A percentile compares a stretch with the other conserved stretches of the same genome.
These are phyloP conservation scores for Marasmius tenuissimus DNA, from an alignment of 1,284 basidiomycete species.

Conservation along the genomic window DNA sequence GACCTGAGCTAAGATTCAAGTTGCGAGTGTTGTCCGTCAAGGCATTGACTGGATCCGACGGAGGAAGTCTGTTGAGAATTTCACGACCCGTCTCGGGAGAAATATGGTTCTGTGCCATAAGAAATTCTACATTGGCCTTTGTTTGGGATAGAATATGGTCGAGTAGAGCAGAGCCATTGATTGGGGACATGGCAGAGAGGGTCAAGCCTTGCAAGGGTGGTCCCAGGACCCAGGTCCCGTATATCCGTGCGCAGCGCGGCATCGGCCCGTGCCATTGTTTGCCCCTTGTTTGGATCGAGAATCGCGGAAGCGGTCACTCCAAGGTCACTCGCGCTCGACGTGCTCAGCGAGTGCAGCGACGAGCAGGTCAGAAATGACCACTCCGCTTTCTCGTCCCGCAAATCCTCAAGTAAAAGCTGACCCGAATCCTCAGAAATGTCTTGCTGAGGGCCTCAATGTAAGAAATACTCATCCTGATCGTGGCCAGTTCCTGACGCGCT, in stretches of 20 bases:
- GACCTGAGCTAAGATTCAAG: constrained; percentile 16
- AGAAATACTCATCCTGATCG: constrained; percentile 15
- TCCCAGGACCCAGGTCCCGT: background rate
- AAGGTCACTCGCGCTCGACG: background rate
- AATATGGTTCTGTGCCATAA: constrained; percentile 58
- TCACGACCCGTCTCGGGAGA: constrained; percentile 51
- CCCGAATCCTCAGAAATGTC: constrained; percentile 32
- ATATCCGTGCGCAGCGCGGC: background rate
- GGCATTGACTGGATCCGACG: constrained; percentile 17
- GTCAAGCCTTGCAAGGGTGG: background rate
- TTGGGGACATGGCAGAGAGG: background rate
- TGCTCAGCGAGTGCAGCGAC: background rate
- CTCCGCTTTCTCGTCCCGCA: constrained; percentile 32
- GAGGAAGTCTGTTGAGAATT: constrained; percentile 55
- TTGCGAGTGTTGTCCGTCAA: constrained; percentile 24
- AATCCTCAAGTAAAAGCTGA: constrained; percentile 36
- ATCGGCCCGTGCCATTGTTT: background rate
- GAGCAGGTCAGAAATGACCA: constrained; percentile 24
- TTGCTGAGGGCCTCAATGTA: constrained; percentile 43
- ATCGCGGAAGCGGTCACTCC: background rate
- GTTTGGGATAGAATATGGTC: constrained; percentile 67
- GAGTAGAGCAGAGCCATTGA: constrained; percentile 37
- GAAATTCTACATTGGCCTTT: constrained; percentile 63
- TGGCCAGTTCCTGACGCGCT: constrained; percentile 4
- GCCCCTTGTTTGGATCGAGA: background rate